Base-by-base conservation (phyloP, 495 filamentous ascomycete species). In the Viridothelium virens region DNA sequence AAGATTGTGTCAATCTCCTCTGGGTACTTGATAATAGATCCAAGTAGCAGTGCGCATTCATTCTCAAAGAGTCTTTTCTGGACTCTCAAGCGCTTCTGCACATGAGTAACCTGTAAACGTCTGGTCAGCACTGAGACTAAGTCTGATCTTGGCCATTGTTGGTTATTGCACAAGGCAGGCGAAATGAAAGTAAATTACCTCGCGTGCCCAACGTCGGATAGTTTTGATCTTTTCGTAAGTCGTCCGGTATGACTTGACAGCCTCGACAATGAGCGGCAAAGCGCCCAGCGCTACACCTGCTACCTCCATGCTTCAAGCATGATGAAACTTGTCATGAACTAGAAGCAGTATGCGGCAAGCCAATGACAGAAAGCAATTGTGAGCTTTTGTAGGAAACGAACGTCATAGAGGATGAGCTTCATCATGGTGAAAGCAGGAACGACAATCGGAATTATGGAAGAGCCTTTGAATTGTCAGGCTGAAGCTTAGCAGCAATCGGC, bases 261-360 rank as follows among this genome's bases (percentile, higher is more conserved):
- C 62, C 50, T 63, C 66, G 38, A 70, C 62, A 4, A 70, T 53
- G n/a, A 70, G 25, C 3, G 66, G 69, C 9, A 70, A 34, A 10
- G 63, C 66, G 14, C 68, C 68, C 31, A 70, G 56, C 34, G 65
- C 61, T 9, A 70, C 18, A 14, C 69, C 66, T 16, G 63, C 66
- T 25, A 66, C 53, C 33, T 70, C 69, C n/a, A 70, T 38, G 10
- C 66, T 66, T 44, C 39, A 44, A 63, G 66, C 18, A 53, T 46
- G 41, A 46, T 46, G 41, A 14, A 46, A 46, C 41, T 46, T 46
- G 41, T 46, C 41, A 46, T 46, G 41, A 46, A 46, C 41, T 46
- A 46, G 6, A 14, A 6, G 6, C 41, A 46, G 41, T 46, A 46
- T 46, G 41, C 41, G 14, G 41, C 41, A 46, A 46, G 41, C 41